Base-by-base conservation (phyloP, 306 rosid genomes). In the Quercus parvula region DNA sequence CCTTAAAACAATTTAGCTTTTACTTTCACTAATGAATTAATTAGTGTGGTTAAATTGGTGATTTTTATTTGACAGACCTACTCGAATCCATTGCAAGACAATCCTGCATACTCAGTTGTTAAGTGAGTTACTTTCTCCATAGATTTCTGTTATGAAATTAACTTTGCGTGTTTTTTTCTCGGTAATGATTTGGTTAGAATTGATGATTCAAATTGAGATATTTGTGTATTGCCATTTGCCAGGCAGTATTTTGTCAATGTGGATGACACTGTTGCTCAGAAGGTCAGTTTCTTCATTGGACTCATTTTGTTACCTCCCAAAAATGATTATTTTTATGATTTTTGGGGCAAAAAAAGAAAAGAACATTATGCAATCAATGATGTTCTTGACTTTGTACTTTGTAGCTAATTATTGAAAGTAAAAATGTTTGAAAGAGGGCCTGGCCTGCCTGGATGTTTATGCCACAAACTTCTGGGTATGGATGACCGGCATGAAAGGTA, bases 211-310 rank as follows among this genome's bases (percentile, higher is more conserved):
- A 13, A 30, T 74, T 49, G 30, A 69, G 61, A 63, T 30, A 66
- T 72, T 83, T 63, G 56, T 28, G 2, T 44, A 79, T 78, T 81
- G 27, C 56, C 97, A 95, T 79, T 78, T 81, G 27, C 56, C 98
- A 95, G 99, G 88, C 99, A 95, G 83, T 95, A 95, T 73, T 95
- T 95, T 85, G 99, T 95, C 74, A 68, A 93, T 73, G 91, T 85
- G 55, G 99, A 93, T 81, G 99, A 95, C 73, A 85, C 89, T 35
- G 96, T 95, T 81, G 84, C 97, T 44, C 90, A 93, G 62, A 88
- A 85, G 91, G 99, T 93, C 56, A 77, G 85, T 66, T 63, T 38
- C 75, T 78, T 20, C 15, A 73, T 31, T 35, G 5, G 28, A 5
- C 31, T 27, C 52, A 8, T 66, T 57, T 82, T 69, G 25, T 24